Base-by-base conservation (phyloP, 768 basidiomycete genomes). In the Boletus pseudo-olivaceus region DNA sequence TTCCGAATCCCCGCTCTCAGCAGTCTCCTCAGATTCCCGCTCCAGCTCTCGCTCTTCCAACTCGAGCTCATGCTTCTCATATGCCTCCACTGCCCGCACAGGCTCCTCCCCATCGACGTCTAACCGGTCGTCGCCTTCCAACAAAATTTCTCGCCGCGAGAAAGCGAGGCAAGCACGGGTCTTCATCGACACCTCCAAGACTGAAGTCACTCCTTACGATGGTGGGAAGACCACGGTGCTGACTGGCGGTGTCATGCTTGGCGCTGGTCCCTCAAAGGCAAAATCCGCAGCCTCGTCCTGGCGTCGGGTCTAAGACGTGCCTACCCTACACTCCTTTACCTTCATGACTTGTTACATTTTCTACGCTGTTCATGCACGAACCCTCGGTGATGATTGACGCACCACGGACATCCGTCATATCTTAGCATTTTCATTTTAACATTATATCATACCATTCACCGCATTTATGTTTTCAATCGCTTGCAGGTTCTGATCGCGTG, bases 181-280 rank as follows among this genome's bases (percentile, higher is more conserved):
- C 61, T 90, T 79, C 65, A 70, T 92, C 51, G 90, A 92, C 70
- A 81, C 77, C 20, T 72, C 84, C 64, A 91, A 85, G 77, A 90
- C 72, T 50, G 87, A 87, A 42, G 87, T 91, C 58, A 91, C 89
- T 44, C 87, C 87, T 63, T 92, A 92, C 62, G 89, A 92, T 61
- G 89, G 88, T 52, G 90, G 90, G 59, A 90, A 90, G 79, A 92
- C 90, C 49, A 90, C 89, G 29, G 89, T 91, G 47, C 82, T 92
- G 62, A 90, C 89, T 3, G 90, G 90, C 53, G 90, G 89, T 59
- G 89, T 91, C 60, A 92, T 92, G 90, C 86, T 92, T 56, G 89
- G 88, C 47, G 73, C 78, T 37, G 76, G 73, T 59, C 65, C 71
- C 53, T 54, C 67, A 49, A 66, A 72, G 59, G 54, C 62, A 62